Evolutionary conservation across 495 filamentous ascomycete genomes (phyloP), one percentile per base, ranked within the genome.

Genomic region (Penicillium lividum): DNA sequence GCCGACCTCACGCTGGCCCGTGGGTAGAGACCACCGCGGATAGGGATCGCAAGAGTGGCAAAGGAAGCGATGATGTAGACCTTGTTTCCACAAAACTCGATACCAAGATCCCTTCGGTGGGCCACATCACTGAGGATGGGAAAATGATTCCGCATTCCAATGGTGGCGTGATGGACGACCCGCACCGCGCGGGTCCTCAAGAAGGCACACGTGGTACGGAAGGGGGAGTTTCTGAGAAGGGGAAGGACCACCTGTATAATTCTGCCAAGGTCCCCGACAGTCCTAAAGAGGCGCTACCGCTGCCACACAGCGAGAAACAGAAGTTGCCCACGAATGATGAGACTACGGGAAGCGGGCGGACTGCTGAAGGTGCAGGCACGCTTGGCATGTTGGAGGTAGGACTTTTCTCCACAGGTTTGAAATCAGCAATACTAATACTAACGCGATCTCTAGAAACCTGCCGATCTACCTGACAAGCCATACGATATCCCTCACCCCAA

Each of bases 111-210:
- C 64, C 65, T 1, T 70, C 75, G 1, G 59, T 74, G 11, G 69
- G 72, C 2, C 68, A 76, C 40, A 33, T 78, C 43, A 49, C 83
- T 2, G 84, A 62, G 34, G 67, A 89, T 58, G 88, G 86, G n/a
- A 81, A 81, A 68, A 77, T 83, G 64, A 90, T 93, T 60, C 90
- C 89, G 15, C 80, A 86, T 53, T 84, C 84, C 29, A 91, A 93
- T 61, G 89, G 93, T 69, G 90, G 92, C 13, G 92, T 96, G 18
- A 97, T 96, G 92, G 87, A 94, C 65, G 91, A 96, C 70, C 88
- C 86, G 44, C 74, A 89, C 65, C 80, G 91, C 50, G 65, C 74
- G 15, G 81, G 84, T 31, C 89, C 92, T 8, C 93, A 91, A 67
- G 80, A 90, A 65, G 92, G 92, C 27, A 93, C 91, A 43, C 89